Evolutionary conservation across 495 filamentous ascomycete genomes (phyloP), one percentile per base, ranked within the genome.

Genomic region (Hypoxylon fuscum): DNA sequence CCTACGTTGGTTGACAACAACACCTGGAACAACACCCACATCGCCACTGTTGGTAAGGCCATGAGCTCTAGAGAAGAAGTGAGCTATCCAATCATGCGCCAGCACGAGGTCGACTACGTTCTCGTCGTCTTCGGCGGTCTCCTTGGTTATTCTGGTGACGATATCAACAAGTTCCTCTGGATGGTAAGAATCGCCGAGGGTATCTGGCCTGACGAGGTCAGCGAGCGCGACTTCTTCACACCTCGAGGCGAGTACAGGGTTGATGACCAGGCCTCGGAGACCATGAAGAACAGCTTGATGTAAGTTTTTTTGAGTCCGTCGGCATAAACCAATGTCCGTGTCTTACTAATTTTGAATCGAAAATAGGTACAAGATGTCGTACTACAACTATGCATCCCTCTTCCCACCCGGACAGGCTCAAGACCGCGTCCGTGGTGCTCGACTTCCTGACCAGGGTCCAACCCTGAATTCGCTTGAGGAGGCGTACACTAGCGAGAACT

Each of bases 161-260:
- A 99, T 71, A 96, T 99, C 83, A 99, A 99, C 81, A 99, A 99
- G 79, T 99, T 99, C 83, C 78, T 99, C 55, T 99, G 96, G 96
- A 99, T 99, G 96, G 95, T 99, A 51, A 87, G 96, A 71, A 99
- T 99, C 64, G 95, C 96, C 34, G 96, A 98, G 76, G 96, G 96
- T 62, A 96, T 99, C 77, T 99, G 96, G 96, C 96, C 96, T 15
- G 91, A 98, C 61, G 93, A 99, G 84, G 89, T 99, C 64, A 97
- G 91, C 77, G 96, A 99, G 80, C 88, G 96, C 51, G 88, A 95
- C 64, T 99, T 89, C 81, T 99, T 99, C 80, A 99, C 96, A 14
- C 76, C 91, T 10, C 85, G 93, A 49, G 96, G 96, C 70, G 96
- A 99, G 76, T 99, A 98, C 78, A 87, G 90, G 51, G 91, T 99